Percentiles rank a stretch among this genome's conserved stretches.
These are phyloP conservation scores for Caryopteris hybrid DNA, from an alignment of 305 asterid species.

Conservation along the genomic window DNA sequence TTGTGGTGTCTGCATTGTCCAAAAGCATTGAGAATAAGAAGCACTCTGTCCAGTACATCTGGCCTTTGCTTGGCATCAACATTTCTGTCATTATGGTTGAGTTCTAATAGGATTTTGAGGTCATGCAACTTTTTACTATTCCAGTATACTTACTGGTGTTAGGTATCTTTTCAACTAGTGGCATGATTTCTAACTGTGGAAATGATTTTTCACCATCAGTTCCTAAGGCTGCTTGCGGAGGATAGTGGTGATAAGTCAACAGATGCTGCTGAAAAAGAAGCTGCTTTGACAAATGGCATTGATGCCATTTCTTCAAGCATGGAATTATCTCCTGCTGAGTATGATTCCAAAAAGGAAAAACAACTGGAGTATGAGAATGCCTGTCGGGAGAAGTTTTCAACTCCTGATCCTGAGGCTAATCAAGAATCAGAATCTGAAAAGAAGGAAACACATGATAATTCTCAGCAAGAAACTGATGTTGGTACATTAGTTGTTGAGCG, in stretches of 20 bases:
- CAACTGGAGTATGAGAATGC: slow-evolving; percentile 53
- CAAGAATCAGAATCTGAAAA: slow-evolving; percentile 27
- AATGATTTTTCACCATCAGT: slow-evolving; percentile 33
- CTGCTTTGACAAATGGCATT: slow-evolving; percentile 46
- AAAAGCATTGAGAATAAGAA: background rate
- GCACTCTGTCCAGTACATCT: background rate
- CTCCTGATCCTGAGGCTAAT: slow-evolving; percentile 33
- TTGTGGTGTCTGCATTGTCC: background rate
- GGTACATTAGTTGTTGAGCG: slow-evolving; percentile 33
- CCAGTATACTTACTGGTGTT: background rate
- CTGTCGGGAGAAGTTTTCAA: slow-evolving; percentile 53
- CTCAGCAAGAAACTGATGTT: slow-evolving; percentile 28
- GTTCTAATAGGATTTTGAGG: background rate
- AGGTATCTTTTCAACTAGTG: background rate
- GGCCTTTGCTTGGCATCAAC: background rate
- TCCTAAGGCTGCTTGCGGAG: slow-evolving; percentile 60
- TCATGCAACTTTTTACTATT: background rate
- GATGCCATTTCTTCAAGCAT: slow-evolving; percentile 62
- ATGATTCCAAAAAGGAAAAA: slow-evolving; percentile 52
- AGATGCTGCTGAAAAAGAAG: slow-evolving; percentile 48
- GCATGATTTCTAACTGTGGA: slow-evolving; percentile 6
- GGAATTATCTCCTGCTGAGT: slow-evolving; percentile 42
- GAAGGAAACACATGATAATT: slow-evolving; percentile 22
- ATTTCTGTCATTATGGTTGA: background rate
- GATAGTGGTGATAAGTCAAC: slow-evolving; percentile 43